Percentiles rank a stretch among this genome's conserved stretches.
These are phyloP conservation scores for Naganishia sp. DNA, from an alignment of 1,284 basidiomycete genomes.

Conservation along the genomic window DNA sequence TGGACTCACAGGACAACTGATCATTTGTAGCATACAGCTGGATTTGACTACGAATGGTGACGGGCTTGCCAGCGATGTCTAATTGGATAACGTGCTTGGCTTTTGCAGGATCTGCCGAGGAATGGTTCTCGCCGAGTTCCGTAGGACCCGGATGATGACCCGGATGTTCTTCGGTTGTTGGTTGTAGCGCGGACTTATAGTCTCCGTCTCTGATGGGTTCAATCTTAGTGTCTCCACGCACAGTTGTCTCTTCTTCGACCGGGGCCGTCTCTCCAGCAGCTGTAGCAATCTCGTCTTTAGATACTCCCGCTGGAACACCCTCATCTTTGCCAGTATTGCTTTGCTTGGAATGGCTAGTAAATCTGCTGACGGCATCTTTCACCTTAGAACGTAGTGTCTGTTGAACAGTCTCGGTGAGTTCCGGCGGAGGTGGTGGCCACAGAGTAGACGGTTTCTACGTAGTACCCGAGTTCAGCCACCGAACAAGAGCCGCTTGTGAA, in stretches of 20 bases:
- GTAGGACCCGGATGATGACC: slow-evolving; percentile 32
- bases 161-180: slow-evolving; percentile 34
- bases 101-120: slow-evolving; percentile 34
- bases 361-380: slow-evolving; percentile 60
- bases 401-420: slow-evolving; percentile 66
- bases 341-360: slow-evolving; percentile 31
- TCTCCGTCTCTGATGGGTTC: slow-evolving; percentile 14
- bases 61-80: slow-evolving; percentile 57
- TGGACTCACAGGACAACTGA: slow-evolving; percentile 72
- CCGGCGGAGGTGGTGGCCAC: slow-evolving; percentile 86
- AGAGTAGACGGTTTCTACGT: slow-evolving; percentile 80
- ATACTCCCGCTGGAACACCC: background rate
- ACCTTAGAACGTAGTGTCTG: slow-evolving; percentile 65
- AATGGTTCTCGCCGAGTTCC: slow-evolving; percentile 18
- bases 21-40: slow-evolving; percentile 88
- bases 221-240: slow-evolving; percentile 32
- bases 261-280: background rate
- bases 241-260: slow-evolving; percentile 29
- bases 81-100: slow-evolving; percentile 35
- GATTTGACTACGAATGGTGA: slow-evolving; percentile 67
- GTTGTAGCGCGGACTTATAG: slow-evolving; percentile 38
- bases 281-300: slow-evolving; percentile 30
- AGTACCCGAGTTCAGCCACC: slow-evolving; percentile 46
- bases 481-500: slow-evolving; percentile 58
- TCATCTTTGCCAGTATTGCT: slow-evolving; percentile 1